Conservation (phyloP, 257 asterid genomes). For the Primulina eburnea region DNA sequence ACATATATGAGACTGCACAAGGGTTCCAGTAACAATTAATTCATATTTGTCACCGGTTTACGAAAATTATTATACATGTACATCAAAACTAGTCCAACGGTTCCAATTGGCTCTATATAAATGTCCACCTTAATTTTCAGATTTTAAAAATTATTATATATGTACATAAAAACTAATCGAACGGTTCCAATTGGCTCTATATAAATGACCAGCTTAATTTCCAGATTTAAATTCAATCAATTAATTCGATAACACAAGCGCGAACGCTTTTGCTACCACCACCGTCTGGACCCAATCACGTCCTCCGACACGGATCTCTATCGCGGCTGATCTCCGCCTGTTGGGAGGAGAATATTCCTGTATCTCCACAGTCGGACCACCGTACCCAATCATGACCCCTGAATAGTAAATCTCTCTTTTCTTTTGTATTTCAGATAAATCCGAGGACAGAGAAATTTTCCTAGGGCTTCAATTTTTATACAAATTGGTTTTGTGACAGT, state of each 20-base stretch:
- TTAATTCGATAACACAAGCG: not conserved
- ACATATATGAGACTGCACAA: no score
- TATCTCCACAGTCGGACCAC: constrained; percentile 4
- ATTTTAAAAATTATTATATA: no score
- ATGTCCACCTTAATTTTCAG: no score
- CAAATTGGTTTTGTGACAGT: no score
- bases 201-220: not conserved
- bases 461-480: not conserved
- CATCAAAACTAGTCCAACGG: not conserved
- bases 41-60: no score
- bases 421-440: not conserved
- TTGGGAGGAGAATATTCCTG: constrained; percentile 29
- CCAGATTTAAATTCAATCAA: not conserved
- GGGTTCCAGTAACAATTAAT: no score
- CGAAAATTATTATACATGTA: no score
- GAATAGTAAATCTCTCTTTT: constrained; percentile 46
- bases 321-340: constrained; percentile 29
- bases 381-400: constrained; percentile 43
- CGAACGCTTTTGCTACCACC: constrained; percentile 13
- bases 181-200: not conserved
- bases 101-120: not conserved
- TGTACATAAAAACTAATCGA: no score
- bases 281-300: constrained; percentile 31
- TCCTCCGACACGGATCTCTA: constrained; percentile 33
- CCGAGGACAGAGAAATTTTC: not conserved